Evolutionary conservation across 768 basidiomycete genomes (phyloP).

Genomic region (Suillus luteus): DNA sequence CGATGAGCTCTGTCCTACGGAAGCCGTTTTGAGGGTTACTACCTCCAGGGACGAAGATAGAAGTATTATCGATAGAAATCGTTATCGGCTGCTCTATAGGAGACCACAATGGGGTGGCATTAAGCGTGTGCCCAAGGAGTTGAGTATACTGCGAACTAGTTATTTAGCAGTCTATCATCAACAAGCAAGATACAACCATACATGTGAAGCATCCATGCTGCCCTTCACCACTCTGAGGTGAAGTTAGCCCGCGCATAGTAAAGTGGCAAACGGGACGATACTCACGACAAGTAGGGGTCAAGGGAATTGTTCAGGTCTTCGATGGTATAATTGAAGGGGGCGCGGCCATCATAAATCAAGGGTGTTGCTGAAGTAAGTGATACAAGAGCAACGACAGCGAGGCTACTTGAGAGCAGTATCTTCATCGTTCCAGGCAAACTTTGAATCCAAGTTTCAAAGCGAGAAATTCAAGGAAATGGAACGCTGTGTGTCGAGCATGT

Average conservation of each 20-base stretch:
- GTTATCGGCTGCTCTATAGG: constrained; percentile 52
- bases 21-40: constrained; percentile 50
- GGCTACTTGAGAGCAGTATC: neutral
- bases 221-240: constrained; percentile 56
- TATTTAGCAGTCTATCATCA: constrained; percentile 1
- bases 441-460: neutral
- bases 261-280: neutral
- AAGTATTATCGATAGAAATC: constrained; percentile 57
- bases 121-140: constrained; percentile 38
- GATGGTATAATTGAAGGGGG: constrained; percentile 44
- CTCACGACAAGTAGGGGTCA: constrained; percentile 59
- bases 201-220: constrained; percentile 48
- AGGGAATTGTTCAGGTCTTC: constrained; percentile 46
- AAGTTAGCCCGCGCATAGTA: neutral
- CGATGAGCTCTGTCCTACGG: constrained; percentile 60
- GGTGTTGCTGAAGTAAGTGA: constrained; percentile 25
- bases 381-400: constrained; percentile 8
- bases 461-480: neutral
- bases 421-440: neutral
- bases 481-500: neutral
- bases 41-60: constrained; percentile 56
- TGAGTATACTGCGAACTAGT: constrained; percentile 41
- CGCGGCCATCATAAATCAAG: constrained; percentile 57
- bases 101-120: constrained; percentile 52
- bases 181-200: constrained; percentile 27